Evolutionary conservation across 176 grass and related monocot species (phyloP), one percentile per base, ranked within the genome.

Genomic region (Calamus simplicifolius): DNA sequence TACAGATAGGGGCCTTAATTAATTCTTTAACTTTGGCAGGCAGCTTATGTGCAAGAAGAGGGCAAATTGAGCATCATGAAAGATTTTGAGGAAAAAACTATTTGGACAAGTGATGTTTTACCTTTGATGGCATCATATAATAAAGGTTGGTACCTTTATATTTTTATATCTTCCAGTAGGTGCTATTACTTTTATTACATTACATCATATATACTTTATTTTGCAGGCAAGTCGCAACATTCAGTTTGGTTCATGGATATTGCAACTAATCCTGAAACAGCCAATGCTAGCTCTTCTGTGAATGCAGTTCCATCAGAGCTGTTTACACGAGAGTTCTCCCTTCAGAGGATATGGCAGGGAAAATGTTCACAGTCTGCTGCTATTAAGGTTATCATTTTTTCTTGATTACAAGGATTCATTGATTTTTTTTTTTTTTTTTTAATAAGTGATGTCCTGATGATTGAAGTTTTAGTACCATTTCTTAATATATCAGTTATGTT

Each of bases 111-210:
- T 57, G 83, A 90, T 85, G 58, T 65, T 19, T 62, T 96, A 79
- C 92, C 92, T 80, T 66, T 96, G 75, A 82, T 90, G 80, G 86
- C 83, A 74, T 96, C 92, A 60, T 96, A 87, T 55, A 75, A 96
- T 77, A 96, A 87, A 90, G 81, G 91, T 96, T 60, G 8, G 28
- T 58, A 27, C 76, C 76, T 52, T 35, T 58, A 16, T 77, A 29
- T 29, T 25, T 58, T 58, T 54, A 66, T 80, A 6, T 60, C 12
- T 71, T 64, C 23, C 27, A 49, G 54, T 67, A 64, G 28, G 54
- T 19, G 25, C n/a, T 68, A 65, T 50, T 21, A 56, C 56, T 1
- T 67, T 55, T 55, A 23, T 52, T 16, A 18, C 4, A 31, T 35
- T 68, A 31, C 13, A 59, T 26, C 5, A 3, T 43, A 51, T 43